Base-by-base conservation (phyloP, 2,329 filamentous ascomycete species). In the Metarhizium brunneum region DNA sequence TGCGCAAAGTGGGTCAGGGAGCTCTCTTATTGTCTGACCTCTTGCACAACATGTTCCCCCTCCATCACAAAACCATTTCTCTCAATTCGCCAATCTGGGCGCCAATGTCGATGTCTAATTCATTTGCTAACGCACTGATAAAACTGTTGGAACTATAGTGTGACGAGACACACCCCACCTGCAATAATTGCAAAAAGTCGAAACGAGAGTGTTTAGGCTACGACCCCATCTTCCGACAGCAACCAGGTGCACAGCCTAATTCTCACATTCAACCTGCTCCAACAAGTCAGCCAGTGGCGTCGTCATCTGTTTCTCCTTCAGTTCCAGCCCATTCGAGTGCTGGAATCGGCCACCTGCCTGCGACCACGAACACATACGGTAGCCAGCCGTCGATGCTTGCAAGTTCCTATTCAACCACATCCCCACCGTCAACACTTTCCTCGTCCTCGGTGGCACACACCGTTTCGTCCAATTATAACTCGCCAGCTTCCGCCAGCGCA, bases 111-210 rank as follows among this genome's bases (percentile, higher is more conserved):
- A 43, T 35, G 20, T 49, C 38, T 20, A 45, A 35, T 40, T 51
- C 40, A 57, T 55, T 50, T 54, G 53, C 56, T 57, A 49, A 55
- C 56, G 47, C 13, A n/a, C 36, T n/a, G 30, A 50, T 35, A 40
- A 18, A 18, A 20, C 3, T 20, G 6, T 18, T 25, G 29, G 20
- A 43, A 20, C 10, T 42, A 48, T 32, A 96, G 94, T 99, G 94
- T 75, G 94, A 97, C 82, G 94, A 99, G 78, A 85, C 84, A 58
- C 91, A 96, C 71, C 94, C 94, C 25, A 85, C 87, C 58, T 99
- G 94, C 78, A 86, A 90, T 74, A 90, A 94, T 68, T 94, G 89
- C 74, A 86, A 87, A 67, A 94, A 94, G 71, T 91, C 87, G 63
- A 94, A 92, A 73, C 88, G 89, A 66, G 88, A 92, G 65, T 94